phyloP scores from a whole-genome alignment of 768 basidiomycete species.

The Amanita phalloides region DNA sequence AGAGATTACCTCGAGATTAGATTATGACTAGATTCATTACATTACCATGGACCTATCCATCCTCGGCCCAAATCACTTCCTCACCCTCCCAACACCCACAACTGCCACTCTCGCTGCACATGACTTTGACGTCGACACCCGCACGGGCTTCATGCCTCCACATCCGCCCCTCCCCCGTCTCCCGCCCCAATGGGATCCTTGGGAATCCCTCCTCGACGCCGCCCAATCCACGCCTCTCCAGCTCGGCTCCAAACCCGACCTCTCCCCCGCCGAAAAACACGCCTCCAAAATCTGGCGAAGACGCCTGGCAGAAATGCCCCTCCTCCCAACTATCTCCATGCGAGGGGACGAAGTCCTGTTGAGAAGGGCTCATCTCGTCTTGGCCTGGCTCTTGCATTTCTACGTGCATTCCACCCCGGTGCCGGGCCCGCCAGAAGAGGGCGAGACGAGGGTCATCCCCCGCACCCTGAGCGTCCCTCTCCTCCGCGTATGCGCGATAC shows the following conservation, averaged over 20 bases:
- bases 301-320: constrained; percentile 34
- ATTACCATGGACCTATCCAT: not conserved
- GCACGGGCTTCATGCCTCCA: constrained; percentile 89
- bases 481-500: constrained; percentile 52
- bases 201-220: constrained; percentile 45
- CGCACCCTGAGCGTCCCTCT: constrained; percentile 63
- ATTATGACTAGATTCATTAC: constrained; percentile 18
- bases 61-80: constrained; percentile 1
- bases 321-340: constrained; percentile 36
- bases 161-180: constrained; percentile 56
- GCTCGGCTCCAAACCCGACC: constrained; percentile 37
- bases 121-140: constrained; percentile 85
- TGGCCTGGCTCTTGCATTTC: constrained; percentile 66
- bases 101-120: constrained; percentile 29
- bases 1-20: not conserved
- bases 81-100: not conserved
- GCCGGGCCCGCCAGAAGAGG: constrained; percentile 6
- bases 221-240: constrained; percentile 23
- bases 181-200: constrained; percentile 40
- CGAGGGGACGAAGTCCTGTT: constrained; percentile 42
- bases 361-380: constrained; percentile 63
- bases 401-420: constrained; percentile 58
- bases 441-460: constrained; percentile 45
- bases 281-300: constrained; percentile 36
- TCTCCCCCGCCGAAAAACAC: constrained; percentile 23